Evolutionary conservation across 306 rosid species (phyloP).

Genomic region (Dalbergia oliveri): DNA sequence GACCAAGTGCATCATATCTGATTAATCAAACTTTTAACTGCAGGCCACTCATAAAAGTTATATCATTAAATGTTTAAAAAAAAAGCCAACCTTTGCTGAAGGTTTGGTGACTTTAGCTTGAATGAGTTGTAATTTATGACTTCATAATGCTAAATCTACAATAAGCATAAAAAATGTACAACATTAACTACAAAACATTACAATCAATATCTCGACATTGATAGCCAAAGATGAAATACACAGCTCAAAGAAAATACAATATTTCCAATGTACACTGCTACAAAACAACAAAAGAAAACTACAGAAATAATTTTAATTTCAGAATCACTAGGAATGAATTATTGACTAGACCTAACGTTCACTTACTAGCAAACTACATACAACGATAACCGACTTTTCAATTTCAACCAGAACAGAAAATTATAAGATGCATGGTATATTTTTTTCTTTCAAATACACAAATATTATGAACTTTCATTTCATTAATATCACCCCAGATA

Average conservation of each 20-base stretch:
- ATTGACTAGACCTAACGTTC: not conserved
- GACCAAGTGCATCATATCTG: not conserved
- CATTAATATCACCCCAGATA: conserved; percentile 66
- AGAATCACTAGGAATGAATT: conserved; percentile 1
- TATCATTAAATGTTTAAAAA: not conserved
- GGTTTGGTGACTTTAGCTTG: not conserved
- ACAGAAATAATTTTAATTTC: not conserved
- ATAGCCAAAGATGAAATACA: not conserved
- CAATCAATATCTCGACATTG: conserved; percentile 15
- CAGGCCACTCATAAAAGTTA: no score
- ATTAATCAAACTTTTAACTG: not conserved
- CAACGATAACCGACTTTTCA: conserved; percentile 23
- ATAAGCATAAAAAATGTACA: not conserved
- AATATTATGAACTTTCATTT: conserved; percentile 35
- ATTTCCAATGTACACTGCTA: not conserved
- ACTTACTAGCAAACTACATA: conserved; percentile 22
- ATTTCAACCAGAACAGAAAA: conserved; percentile 25
- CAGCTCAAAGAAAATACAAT: not conserved
- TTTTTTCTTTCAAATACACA: conserved; percentile 16
- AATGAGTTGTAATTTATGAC: not conserved
- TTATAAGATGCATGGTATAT: not conserved
- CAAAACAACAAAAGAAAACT: not conserved
- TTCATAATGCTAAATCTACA: not conserved
- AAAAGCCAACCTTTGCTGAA: not conserved
- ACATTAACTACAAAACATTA: not conserved